Conservation (phyloP, 306 rosid species). For the Trichosanthes truncata region DNA sequence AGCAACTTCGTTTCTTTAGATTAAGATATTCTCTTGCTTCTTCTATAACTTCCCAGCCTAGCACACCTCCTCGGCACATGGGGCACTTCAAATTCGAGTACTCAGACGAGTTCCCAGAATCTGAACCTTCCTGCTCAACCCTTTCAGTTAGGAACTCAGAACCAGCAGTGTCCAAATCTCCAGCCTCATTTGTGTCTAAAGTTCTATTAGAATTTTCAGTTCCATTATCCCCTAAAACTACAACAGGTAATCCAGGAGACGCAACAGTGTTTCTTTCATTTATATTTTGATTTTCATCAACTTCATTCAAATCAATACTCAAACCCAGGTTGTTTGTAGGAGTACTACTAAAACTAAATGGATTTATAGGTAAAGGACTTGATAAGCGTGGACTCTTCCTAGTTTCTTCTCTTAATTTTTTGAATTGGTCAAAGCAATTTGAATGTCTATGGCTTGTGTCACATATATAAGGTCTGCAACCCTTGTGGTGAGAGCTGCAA, state of each 20-base stretch:
- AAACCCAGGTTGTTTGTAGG: conserved; percentile 43
- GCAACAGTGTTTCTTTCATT: conserved; percentile 54
- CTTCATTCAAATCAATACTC: conserved; percentile 51
- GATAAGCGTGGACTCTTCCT: conserved; percentile 48
- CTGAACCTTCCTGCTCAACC: conserved; percentile 48
- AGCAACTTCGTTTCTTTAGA: conserved; percentile 79
- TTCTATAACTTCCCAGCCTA: conserved; percentile 81
- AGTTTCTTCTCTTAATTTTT: conserved; percentile 60
- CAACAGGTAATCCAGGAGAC: conserved; percentile 59
- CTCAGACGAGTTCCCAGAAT: conserved; percentile 47
- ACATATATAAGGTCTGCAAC: conserved; percentile 93
- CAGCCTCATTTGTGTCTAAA: conserved; percentile 46
- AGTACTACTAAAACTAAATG: conserved; percentile 50
- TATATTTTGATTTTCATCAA: conserved; percentile 43
- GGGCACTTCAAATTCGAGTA: conserved; percentile 67
- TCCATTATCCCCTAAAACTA: conserved; percentile 46
- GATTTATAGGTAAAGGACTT: conserved; percentile 53
- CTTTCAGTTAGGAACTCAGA: conserved; percentile 66
- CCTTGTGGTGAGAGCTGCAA: conserved; percentile 96
- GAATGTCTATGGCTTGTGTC: conserved; percentile 98
- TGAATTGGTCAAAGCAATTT: conserved; percentile 90
- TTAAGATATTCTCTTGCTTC: conserved; percentile 82
- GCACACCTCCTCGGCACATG: conserved; percentile 64
- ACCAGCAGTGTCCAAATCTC: conserved; percentile 56
- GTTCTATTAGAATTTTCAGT: conserved; percentile 54